These are phyloP conservation scores for Tuctoria greenei DNA, from an alignment of 176 grass and related monocot species.

Conservation along the genomic window DNA sequence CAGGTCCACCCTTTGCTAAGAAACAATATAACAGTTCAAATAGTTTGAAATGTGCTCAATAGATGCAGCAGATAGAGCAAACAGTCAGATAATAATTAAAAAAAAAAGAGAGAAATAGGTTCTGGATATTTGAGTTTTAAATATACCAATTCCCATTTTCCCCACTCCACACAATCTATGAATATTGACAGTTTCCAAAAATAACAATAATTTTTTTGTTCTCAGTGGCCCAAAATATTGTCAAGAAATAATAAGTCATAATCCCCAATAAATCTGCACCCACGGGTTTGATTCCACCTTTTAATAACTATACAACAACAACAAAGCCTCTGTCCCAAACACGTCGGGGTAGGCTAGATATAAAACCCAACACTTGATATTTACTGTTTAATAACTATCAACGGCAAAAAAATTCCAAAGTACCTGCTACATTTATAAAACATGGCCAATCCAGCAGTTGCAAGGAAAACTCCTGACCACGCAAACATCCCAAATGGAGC, in stretches of 20 bases:
- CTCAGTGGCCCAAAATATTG: slow-evolving; percentile 1
- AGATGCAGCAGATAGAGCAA: slow-evolving; percentile 16
- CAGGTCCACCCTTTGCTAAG: no score
- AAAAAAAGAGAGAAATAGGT: background rate
- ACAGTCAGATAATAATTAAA: slow-evolving; percentile 10
- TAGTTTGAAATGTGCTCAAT: background rate
- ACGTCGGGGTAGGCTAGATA: no score
- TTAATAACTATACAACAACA: slow-evolving; percentile 5
- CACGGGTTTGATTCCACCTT: slow-evolving; percentile 8
- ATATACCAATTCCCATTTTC: background rate
- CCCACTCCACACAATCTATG: background rate
- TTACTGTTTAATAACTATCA: slow-evolving; percentile 13
- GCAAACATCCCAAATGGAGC: slow-evolving; percentile 67
- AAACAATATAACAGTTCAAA: background rate
- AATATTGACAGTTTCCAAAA: background rate
- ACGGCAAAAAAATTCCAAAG: background rate
- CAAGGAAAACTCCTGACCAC: slow-evolving; percentile 88
- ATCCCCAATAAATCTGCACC: background rate
- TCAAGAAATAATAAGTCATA: slow-evolving; percentile 12
- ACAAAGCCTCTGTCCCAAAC: no score
- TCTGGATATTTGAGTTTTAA: background rate
- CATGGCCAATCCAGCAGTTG: slow-evolving; percentile 78
- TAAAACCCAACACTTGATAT: no score
- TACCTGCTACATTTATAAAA: slow-evolving; percentile 99
- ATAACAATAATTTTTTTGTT: background rate